These are phyloP conservation scores for Daldinia vernicosa DNA, from an alignment of 495 filamentous ascomycete species.

Conservation along the genomic window DNA sequence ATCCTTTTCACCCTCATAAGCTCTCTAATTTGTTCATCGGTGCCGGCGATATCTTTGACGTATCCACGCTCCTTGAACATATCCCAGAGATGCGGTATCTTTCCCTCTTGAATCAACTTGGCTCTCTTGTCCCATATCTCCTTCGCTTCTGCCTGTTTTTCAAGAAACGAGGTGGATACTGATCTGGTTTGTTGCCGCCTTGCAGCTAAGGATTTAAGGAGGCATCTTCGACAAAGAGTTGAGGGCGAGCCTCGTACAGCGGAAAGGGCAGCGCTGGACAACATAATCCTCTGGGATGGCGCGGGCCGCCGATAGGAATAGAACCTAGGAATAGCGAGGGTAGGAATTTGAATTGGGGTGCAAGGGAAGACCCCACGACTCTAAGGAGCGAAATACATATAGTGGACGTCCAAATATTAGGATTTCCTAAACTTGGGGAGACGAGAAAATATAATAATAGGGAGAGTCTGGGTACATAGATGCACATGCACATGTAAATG, in stretches of 20 bases:
- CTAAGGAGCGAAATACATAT: background rate
- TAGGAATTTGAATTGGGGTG: background rate
- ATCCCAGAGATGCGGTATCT: constrained; percentile 69
- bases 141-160: constrained; percentile 64
- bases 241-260: constrained; percentile 13
- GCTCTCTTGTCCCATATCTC: constrained; percentile 66
- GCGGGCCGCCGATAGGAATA: background rate
- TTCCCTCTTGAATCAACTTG: constrained; percentile 65
- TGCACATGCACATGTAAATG: background rate
- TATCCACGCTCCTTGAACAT: constrained; percentile 82
- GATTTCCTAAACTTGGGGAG: background rate
- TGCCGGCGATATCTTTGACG: constrained; percentile 78
- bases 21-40: constrained; percentile 71
- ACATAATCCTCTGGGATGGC: constrained; percentile 21
- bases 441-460: background rate
- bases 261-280: constrained; percentile 2
- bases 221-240: constrained; percentile 39
- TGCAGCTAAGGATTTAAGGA: background rate
- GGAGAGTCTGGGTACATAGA: background rate
- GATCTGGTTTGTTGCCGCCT: constrained; percentile 22
- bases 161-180: constrained; percentile 51
- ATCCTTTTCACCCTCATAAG: constrained; percentile 75
- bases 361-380: background rate
- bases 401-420: background rate
- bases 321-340: too few relatives aligned